Conservation (phyloP, 305 asterid genomes). For the Plantago coronopus region DNA sequence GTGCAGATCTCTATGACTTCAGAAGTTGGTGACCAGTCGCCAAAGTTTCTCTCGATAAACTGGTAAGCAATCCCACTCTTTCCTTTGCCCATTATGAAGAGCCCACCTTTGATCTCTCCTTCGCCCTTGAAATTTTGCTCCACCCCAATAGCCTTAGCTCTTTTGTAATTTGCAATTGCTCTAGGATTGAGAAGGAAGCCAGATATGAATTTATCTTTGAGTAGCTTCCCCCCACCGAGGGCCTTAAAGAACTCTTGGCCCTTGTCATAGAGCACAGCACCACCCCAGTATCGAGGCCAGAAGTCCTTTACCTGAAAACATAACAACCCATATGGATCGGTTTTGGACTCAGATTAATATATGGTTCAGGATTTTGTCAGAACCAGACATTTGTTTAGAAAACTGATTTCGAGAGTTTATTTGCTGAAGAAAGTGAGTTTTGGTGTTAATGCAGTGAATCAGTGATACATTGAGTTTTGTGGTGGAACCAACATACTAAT, state of each 20-base stretch:
- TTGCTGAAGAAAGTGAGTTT: no score
- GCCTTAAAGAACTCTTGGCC: slow-evolving; percentile 69
- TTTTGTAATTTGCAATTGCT: slow-evolving; percentile 70
- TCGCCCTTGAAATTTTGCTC: slow-evolving; percentile 71
- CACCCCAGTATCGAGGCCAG: slow-evolving; percentile 95
- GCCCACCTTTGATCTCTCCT: slow-evolving; percentile 80
- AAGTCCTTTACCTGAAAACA: slow-evolving; percentile 58
- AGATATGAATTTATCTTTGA: slow-evolving; percentile 70
- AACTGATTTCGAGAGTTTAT: no score
- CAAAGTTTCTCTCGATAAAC: slow-evolving; percentile 78
- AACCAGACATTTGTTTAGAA: not conserved
- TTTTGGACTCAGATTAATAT: slow-evolving; percentile 1
- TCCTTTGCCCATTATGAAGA: slow-evolving; percentile 64
- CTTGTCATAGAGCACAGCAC: slow-evolving; percentile 55
- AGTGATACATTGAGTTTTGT: no score
- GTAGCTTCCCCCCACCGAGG: slow-evolving; percentile 80
- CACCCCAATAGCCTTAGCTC: slow-evolving; percentile 64
- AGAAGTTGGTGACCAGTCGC: slow-evolving; percentile 80
- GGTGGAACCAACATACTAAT: no score
- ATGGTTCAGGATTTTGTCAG: no score
- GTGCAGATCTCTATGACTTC: slow-evolving; percentile 70
- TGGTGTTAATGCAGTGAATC: no score
- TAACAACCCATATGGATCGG: not conserved
- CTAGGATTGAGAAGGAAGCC: slow-evolving; percentile 72
- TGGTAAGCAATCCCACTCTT: slow-evolving; percentile 75